phyloP scores from a whole-genome alignment of 371 early-diverging fungal species.

The Rhizopus arrhizus region DNA sequence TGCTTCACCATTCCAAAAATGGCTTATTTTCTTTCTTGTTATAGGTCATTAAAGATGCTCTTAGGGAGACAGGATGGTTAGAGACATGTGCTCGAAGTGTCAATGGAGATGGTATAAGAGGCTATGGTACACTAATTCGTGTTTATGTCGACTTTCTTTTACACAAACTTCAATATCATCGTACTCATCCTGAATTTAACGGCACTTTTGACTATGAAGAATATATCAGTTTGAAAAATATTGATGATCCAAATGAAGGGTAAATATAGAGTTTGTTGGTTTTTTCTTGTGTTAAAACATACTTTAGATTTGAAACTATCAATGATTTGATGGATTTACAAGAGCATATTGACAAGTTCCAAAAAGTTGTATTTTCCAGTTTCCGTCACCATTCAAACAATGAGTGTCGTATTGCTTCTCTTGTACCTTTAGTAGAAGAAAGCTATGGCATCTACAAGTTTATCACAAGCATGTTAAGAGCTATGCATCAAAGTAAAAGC shows the following conservation, averaged over 20 bases:
- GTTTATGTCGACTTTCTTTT: conserved; percentile 88
- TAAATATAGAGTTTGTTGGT: conserved; percentile 30
- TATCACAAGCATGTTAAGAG: conserved; percentile 90
- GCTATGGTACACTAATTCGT: conserved; percentile 89
- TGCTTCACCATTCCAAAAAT: not conserved
- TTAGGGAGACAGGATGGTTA: conserved; percentile 68
- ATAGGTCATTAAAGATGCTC: conserved; percentile 76
- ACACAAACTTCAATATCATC: conserved; percentile 91
- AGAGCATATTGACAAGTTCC: conserved; percentile 89
- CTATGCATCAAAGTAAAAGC: conserved; percentile 90
- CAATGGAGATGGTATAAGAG: conserved; percentile 63
- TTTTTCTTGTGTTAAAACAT: not conserved
- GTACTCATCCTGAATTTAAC: conserved; percentile 89
- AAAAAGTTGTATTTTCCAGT: conserved; percentile 82
- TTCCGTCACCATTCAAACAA: conserved; percentile 87
- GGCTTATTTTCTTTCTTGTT: not conserved
- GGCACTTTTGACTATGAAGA: conserved; percentile 97
- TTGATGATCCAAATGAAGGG: conserved; percentile 98
- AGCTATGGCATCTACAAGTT: conserved; percentile 95
- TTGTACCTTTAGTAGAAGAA: conserved; percentile 97
- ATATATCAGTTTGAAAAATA: conserved; percentile 88
- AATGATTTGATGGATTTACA: conserved; percentile 89
- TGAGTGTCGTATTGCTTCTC: conserved; percentile 92
- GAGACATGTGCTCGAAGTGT: conserved; percentile 70
- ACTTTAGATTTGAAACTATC: conserved; percentile 86